phyloP scores from a whole-genome alignment of 2,329 filamentous ascomycete genomes.

The Monascus ruber region DNA sequence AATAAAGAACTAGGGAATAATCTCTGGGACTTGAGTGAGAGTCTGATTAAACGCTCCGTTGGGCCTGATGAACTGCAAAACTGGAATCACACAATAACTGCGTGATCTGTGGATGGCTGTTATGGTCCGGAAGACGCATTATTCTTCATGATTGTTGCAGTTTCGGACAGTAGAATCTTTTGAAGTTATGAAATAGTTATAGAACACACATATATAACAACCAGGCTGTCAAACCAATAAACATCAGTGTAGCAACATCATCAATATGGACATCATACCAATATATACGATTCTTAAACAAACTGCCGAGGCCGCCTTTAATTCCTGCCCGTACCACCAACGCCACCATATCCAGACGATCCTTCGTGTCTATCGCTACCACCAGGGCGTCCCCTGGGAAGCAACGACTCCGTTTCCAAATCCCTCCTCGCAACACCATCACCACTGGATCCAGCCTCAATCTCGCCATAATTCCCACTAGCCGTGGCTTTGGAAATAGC shows the following conservation, averaged over 20 bases:
- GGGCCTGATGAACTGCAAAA: conserved; percentile 27
- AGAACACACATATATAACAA: too few species aligned
- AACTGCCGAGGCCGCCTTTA: too few species aligned
- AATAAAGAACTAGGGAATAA: conserved; percentile 19
- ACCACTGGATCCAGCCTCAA: neutral
- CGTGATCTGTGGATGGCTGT: too few species aligned
- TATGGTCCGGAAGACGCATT: too few species aligned
- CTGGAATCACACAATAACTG: conserved; percentile 11
- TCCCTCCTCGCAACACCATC: conserved; percentile 6
- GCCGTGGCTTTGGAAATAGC: conserved; percentile 6
- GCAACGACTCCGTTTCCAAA: conserved; percentile 9
- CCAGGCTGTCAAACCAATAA: too few species aligned
- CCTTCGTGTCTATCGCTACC: neutral
- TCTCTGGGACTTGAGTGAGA: conserved; percentile 31
- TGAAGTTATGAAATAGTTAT: too few species aligned
- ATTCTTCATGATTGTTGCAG: too few species aligned
- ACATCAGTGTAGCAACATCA: too few species aligned
- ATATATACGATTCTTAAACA: too few species aligned
- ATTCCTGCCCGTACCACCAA: too few species aligned
- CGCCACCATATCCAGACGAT: neutral
- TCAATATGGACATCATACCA: too few species aligned
- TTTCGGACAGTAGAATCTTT: too few species aligned
- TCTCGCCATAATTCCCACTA: neutral
- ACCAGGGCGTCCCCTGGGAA: conserved; percentile 1
- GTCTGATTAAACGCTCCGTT: conserved; percentile 31